These are phyloP conservation scores for Emericellopsis terricola DNA, from an alignment of 495 filamentous ascomycete genomes.

Conservation along the genomic window DNA sequence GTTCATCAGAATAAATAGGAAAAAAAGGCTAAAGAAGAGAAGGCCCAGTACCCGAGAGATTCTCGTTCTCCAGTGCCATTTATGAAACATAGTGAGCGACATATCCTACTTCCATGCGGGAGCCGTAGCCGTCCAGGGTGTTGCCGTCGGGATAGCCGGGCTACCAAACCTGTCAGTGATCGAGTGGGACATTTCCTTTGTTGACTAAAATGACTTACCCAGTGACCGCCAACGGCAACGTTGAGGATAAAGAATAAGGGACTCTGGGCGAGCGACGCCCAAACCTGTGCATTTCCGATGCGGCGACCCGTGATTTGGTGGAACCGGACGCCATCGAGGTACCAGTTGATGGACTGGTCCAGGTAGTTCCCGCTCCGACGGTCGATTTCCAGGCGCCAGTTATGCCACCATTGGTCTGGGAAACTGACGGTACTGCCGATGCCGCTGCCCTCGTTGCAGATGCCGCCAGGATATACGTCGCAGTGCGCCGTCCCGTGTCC, in stretches of 20 bases:
- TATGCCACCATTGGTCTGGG: slow-evolving; percentile 26
- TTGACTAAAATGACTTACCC: slow-evolving; percentile 14
- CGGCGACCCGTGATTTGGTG: slow-evolving; percentile 18
- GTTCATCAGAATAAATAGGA: slow-evolving; percentile 1
- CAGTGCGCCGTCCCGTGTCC: slow-evolving; percentile 32
- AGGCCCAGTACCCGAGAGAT: too few species aligned
- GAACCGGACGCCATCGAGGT: slow-evolving; percentile 22
- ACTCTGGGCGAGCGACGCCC: slow-evolving; percentile 17
- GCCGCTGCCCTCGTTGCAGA: slow-evolving; percentile 28
- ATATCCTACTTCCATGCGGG: slow-evolving; percentile 29
- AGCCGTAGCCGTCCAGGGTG: slow-evolving; percentile 20
- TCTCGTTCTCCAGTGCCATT: too few species aligned
- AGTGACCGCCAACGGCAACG: slow-evolving; percentile 31
- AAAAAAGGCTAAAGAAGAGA: slow-evolving; percentile 1
- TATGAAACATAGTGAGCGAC: slow-evolving; percentile 17
- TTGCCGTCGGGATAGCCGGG: slow-evolving; percentile 19
- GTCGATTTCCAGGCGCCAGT: slow-evolving; percentile 27
- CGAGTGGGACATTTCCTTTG: too few species aligned
- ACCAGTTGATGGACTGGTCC: slow-evolving; percentile 28
- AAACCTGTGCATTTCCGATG: slow-evolving; percentile 17
- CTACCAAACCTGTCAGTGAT: slow-evolving; percentile 6
- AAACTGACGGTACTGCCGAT: slow-evolving; percentile 12
- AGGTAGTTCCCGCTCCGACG: slow-evolving; percentile 17
- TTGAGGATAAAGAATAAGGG: slow-evolving; percentile 29
- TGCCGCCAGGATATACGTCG: slow-evolving; percentile 19